These are phyloP conservation scores for Mrakia gelida DNA, from an alignment of 768 basidiomycete genomes.

Conservation along the genomic window DNA sequence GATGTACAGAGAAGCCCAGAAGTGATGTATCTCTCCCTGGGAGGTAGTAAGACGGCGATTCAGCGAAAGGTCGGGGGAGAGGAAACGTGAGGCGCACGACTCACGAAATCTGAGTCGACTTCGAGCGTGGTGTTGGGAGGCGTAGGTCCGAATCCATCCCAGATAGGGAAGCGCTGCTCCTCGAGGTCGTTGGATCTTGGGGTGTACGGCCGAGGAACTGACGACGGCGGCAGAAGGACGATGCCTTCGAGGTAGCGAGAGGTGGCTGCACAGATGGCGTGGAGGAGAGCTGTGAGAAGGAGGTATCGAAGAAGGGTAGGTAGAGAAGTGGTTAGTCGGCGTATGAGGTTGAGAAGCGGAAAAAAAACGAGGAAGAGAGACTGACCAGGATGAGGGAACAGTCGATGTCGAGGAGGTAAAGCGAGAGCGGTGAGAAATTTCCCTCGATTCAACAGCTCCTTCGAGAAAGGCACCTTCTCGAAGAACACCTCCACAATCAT, in stretches of 20 bases:
- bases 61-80: neutral
- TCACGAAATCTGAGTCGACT: constrained; percentile 1
- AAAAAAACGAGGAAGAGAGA: neutral
- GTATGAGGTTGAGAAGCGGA: too few species aligned
- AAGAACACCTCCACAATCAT: neutral
- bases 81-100: neutral
- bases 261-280: neutral
- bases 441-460: neutral
- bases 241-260: neutral
- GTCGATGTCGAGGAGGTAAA: neutral
- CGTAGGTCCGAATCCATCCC: neutral
- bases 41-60: neutral
- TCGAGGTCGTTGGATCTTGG: neutral
- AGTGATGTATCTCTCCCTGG: constrained; percentile 5
- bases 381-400: neutral
- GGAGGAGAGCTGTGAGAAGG: neutral
- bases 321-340: too few species aligned
- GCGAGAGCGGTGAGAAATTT: neutral
- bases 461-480: neutral
- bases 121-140: neutral
- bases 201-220: neutral
- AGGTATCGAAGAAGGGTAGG: neutral
- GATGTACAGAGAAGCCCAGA: neutral
- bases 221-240: neutral
- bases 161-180: neutral